Percentiles rank a stretch among this genome's conserved stretches.
These are phyloP conservation scores for Ustilago cynodontis DNA, from an alignment of 1,284 basidiomycete species.

Conservation along the genomic window DNA sequence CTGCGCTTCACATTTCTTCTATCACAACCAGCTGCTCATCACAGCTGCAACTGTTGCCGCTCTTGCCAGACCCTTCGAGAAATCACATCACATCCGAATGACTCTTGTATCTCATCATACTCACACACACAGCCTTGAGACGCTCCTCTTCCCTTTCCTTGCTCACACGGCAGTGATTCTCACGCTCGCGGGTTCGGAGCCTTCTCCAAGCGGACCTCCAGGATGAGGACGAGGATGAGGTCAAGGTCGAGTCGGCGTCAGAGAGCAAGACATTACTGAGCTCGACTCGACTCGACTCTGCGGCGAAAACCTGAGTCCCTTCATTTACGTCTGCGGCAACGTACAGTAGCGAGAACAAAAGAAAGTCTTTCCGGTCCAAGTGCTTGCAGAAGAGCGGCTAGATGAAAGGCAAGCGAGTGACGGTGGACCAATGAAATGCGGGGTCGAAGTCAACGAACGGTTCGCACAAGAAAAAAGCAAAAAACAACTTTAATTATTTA, in stretches of 20 bases:
- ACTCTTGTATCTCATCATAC: not conserved
- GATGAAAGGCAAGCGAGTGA: not conserved
- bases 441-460: constrained; percentile 3
- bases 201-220: not conserved
- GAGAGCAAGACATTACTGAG: no score
- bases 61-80: constrained; percentile 6
- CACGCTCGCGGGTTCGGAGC: not conserved
- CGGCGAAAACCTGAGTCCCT: not conserved
- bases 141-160: not conserved
- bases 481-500: no score
- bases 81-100: constrained; percentile 10
- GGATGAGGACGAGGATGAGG: not conserved
- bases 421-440: constrained; percentile 11
- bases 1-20: not conserved
- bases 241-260: no score
- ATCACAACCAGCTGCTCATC: no score
- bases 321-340: not conserved
- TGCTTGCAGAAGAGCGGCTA: constrained; percentile 3
- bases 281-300: not conserved
- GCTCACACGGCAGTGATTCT: not conserved
- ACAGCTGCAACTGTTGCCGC: no score
- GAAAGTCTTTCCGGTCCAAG: not conserved
- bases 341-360: not conserved
- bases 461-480: no score
- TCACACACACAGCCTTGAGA: not conserved